Evolutionary conservation across 116 monocot species (phyloP).

Genomic region (Thalassia testudinum): DNA sequence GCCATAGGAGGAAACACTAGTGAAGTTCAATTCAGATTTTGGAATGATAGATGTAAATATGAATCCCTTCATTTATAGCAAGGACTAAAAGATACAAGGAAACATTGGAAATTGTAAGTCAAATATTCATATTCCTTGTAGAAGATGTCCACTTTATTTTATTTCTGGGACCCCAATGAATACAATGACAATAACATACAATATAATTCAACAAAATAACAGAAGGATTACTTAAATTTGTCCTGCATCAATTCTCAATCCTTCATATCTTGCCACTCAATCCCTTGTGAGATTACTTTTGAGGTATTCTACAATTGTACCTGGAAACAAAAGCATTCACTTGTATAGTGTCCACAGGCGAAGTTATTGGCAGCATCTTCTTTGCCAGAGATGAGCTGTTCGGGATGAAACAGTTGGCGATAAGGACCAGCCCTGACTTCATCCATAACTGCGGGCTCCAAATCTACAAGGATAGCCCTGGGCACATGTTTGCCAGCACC

Average conservation of each 20-base stretch:
- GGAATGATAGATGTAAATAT: neutral
- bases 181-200: no score
- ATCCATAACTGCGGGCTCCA: conserved; percentile 39
- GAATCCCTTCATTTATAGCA: neutral
- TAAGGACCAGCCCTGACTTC: conserved; percentile 29
- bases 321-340: no score
- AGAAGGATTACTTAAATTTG: no score
- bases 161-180: no score
- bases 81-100: no score
- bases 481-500: conserved; percentile 37
- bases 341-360: conserved; percentile 41
- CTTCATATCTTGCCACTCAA: no score
- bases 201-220: no score
- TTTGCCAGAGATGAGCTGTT: conserved; percentile 38
- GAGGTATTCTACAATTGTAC: no score
- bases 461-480: conserved; percentile 27
- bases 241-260: no score
- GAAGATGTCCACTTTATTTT: no score
- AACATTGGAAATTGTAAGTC: neutral
- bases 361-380: conserved; percentile 48
- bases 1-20: neutral
- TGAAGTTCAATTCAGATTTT: neutral
- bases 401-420: conserved; percentile 36
- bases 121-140: neutral
- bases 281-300: no score